Percentiles rank a stretch among this genome's conserved stretches.
phyloP scores from a whole-genome alignment of 192 early-diverging fungal genomes.

The Coemansia sp. region DNA sequence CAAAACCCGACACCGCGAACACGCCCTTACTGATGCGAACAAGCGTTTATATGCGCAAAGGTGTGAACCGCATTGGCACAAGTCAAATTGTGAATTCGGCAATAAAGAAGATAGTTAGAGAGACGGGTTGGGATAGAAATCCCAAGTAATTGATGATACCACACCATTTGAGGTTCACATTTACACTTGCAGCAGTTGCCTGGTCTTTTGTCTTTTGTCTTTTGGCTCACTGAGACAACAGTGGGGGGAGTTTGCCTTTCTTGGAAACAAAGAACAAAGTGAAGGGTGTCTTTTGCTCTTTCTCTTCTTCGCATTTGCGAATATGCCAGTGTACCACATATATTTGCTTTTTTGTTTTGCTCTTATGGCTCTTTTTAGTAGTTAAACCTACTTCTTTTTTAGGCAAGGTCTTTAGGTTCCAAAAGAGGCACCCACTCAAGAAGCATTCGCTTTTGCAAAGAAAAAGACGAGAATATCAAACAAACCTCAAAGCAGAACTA shows the following conservation, averaged over 20 bases:
- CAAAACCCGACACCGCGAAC: background rate
- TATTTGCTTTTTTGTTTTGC: constrained; percentile 13
- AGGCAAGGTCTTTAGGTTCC: background rate
- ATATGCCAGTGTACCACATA: constrained; percentile 3
- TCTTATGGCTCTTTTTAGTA: background rate
- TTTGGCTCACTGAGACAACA: background rate
- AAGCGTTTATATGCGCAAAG: background rate
- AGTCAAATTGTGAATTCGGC: background rate
- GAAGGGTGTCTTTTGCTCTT: constrained; percentile 3
- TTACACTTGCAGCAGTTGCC: background rate
- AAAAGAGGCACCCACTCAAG: too few species aligned
- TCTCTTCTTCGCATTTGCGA: constrained; percentile 5
- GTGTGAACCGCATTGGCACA: background rate
- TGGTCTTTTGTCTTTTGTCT: constrained; percentile 3
- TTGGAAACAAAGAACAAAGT: background rate
- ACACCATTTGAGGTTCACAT: background rate
- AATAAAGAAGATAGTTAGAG: too few species aligned
- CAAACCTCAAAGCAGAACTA: background rate
- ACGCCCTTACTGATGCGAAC: background rate
- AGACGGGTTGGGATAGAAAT: background rate
- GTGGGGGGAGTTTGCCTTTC: background rate
- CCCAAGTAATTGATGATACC: background rate
- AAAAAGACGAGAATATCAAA: background rate
- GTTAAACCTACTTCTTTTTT: background rate
- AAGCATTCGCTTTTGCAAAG: background rate